Base-by-base conservation (phyloP, 139 green algal species). In the Chlorella sp. region DNA sequence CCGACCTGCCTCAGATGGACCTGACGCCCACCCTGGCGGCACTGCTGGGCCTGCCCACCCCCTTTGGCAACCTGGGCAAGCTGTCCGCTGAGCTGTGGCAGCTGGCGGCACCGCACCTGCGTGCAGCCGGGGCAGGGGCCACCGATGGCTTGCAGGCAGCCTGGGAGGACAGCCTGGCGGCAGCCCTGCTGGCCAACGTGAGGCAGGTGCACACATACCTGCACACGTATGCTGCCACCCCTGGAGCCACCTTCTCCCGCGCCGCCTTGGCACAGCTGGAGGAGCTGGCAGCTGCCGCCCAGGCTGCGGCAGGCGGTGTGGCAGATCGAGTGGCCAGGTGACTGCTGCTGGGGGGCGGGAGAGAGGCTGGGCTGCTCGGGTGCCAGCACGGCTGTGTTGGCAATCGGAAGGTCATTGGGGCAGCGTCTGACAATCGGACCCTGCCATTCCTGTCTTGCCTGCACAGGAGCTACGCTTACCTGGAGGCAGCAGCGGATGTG, bases 31-130 rank as follows among this genome's bases (percentile, higher is more conserved):
- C 93, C 7, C 77, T 99, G 40, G 89, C 96, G 3, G 73, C 92
- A 73, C 84, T 98, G 72, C 80, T 99, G 68, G 95, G 93, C 1
- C 67, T 98, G 76, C 95, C 96, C 40, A 90, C 95, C 5, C 95
- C 95, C 3, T 98, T 94, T 88, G 91, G 92, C 82, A 97, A 92
- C 78, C 51, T 98, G 36, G 95, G 95, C 32, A 89, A 85, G 73
- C 54, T 98, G 26, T 90, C 88, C 17, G 56, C 80, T 1, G 65
- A 88, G 38, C 85, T 97, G 78, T 97, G 90, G 90, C 44, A 60
- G 40, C 74, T 92, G 67, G 74, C 89, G 30, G 58, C 69, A 26
- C 30, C 24, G 22, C 65, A 51, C 32, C 51, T 81, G 80, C 32
- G 28, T 1, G 38, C n/a, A 34, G 70, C 30, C 22, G 51, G 13